These are phyloP conservation scores for Melastoma malabathricum DNA, from an alignment of 345 rosid species.

Conservation along the genomic window DNA sequence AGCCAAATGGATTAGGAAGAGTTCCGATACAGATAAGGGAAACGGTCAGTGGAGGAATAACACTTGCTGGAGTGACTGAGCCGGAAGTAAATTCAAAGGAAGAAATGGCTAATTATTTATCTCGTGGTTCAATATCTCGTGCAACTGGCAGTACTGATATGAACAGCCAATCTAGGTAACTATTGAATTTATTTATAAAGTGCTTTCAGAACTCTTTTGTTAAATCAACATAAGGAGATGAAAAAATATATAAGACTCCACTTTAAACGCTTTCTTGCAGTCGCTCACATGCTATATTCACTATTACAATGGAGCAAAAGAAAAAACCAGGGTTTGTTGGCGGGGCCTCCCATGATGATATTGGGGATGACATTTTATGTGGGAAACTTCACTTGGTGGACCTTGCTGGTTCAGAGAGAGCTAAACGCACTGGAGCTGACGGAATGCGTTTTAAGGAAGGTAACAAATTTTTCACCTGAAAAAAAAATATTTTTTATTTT, in stretches of 20 bases:
- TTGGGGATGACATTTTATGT: conserved; percentile 63
- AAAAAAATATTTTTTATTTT: too few relatives aligned
- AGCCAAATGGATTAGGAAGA: conserved; percentile 39
- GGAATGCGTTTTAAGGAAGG: conserved; percentile 99
- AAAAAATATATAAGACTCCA: not conserved
- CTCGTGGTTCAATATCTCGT: conserved; percentile 68
- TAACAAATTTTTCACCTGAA: conserved; percentile 7
- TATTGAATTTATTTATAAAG: not conserved
- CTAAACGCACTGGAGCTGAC: conserved; percentile 91
- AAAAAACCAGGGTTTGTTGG: conserved; percentile 20
- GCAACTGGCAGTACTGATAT: conserved; percentile 97
- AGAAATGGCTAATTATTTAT: conserved; percentile 71
- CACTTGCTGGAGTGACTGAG: conserved; percentile 88
- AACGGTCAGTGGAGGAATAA: conserved; percentile 82
- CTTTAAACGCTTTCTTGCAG: conserved; percentile 18
- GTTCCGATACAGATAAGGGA: conserved; percentile 85
- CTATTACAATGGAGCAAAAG: conserved; percentile 90
- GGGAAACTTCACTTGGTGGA: conserved; percentile 93
- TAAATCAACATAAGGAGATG: not conserved
- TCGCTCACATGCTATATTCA: conserved; percentile 97
- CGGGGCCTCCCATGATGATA: conserved; percentile 27
- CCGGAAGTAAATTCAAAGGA: conserved; percentile 77
- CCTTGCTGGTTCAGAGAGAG: conserved; percentile 94
- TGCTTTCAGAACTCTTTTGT: not conserved
- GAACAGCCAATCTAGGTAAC: conserved; percentile 94